These are phyloP conservation scores for Zanthoxylum bungeanum DNA, from an alignment of 345 rosid species.

Conservation along the genomic window DNA sequence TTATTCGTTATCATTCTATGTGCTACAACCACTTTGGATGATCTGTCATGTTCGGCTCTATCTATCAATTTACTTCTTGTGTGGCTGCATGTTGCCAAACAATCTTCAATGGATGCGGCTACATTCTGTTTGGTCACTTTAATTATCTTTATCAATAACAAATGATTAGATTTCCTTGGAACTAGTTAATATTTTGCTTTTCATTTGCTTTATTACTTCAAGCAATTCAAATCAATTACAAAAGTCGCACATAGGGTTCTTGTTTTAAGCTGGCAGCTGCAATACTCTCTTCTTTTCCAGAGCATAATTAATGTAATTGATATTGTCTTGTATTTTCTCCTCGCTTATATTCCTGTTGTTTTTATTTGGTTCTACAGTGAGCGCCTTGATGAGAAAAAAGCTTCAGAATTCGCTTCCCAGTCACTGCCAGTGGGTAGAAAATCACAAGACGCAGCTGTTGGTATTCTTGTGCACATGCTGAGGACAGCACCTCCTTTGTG, in stretches of 20 bases:
- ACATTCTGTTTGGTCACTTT: background rate
- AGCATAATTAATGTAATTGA: background rate
- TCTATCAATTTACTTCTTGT: background rate
- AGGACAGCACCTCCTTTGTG: constrained; percentile 76
- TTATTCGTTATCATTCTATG: background rate
- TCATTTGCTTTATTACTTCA: background rate
- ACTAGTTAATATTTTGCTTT: background rate
- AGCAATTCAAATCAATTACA: background rate
- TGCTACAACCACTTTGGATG: background rate
- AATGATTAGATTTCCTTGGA: background rate
- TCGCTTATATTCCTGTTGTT: background rate
- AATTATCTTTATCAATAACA: background rate
- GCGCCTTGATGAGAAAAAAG: constrained; percentile 41
- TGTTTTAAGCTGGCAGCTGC: background rate
- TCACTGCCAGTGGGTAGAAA: constrained; percentile 42
- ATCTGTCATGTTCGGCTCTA: background rate
- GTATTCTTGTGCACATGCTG: constrained; percentile 76
- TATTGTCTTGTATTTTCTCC: background rate
- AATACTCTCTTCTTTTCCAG: background rate
- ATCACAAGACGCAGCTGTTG: constrained; percentile 93
- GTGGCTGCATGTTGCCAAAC: background rate
- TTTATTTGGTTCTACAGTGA: constrained; percentile 32
- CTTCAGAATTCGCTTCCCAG: constrained; percentile 41
- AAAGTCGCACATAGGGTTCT: background rate
- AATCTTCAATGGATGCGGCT: background rate